A percentile compares a stretch with the other conserved stretches of the same genome.
Evolutionary conservation across 495 filamentous ascomycete species (phyloP).

Genomic region (Neurospora africana): DNA sequence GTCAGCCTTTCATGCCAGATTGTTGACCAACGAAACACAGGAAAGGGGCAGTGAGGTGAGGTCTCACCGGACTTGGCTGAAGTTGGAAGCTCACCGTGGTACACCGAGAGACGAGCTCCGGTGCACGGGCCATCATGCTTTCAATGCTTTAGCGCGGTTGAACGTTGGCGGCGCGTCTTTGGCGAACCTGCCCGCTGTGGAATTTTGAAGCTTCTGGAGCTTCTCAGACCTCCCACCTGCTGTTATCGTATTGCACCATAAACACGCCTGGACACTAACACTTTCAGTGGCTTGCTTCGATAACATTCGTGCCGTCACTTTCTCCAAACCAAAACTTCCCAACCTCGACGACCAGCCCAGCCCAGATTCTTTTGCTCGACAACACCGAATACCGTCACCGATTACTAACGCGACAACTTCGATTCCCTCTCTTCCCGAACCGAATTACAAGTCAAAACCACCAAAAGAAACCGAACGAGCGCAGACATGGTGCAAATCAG

Average conservation of each 20-base stretch:
- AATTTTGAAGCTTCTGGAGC: slow-evolving; percentile 21
- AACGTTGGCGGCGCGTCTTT: background rate
- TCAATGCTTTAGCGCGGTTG: background rate
- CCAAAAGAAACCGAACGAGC: background rate
- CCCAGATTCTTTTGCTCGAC: background rate
- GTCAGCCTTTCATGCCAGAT: background rate
- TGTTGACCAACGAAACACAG: background rate
- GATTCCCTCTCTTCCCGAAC: background rate
- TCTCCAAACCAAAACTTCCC: background rate
- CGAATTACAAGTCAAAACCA: background rate
- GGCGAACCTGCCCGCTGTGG: slow-evolving; percentile 1
- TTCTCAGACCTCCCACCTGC: background rate
- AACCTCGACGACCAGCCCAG: background rate
- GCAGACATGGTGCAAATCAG: slow-evolving; percentile 77
- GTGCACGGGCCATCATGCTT: background rate
- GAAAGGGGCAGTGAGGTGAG: background rate
- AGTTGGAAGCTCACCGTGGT: background rate
- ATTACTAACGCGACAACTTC: background rate
- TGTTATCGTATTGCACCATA: background rate
- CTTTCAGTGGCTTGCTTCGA: background rate
- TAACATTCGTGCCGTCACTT: background rate
- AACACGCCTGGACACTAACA: background rate
- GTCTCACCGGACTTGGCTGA: background rate
- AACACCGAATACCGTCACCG: background rate
- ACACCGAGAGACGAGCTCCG: background rate